A percentile compares a stretch with the other conserved stretches of the same genome.
Evolutionary conservation across 2,329 filamentous ascomycete genomes (phyloP).

Genomic region (Hymenoscyphus albidus): DNA sequence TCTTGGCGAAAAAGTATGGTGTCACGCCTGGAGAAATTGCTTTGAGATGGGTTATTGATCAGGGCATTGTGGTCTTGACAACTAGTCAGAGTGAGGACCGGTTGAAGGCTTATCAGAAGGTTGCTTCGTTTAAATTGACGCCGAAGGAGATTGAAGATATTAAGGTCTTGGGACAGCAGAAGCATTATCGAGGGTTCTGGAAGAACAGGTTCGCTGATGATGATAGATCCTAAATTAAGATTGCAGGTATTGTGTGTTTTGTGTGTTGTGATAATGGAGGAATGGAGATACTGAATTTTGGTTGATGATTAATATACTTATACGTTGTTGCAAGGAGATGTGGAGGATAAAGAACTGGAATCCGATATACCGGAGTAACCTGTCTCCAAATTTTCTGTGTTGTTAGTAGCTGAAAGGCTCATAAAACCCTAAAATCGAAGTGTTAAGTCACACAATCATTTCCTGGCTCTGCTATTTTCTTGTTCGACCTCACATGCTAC

Average conservation of each 20-base stretch:
- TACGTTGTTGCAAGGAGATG: too few species aligned
- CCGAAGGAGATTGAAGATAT: conserved; percentile 56
- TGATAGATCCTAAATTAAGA: conserved; percentile 9
- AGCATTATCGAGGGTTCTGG: conserved; percentile 18
- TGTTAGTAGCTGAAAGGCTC: too few species aligned
- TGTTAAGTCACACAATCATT: too few species aligned
- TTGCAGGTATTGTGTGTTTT: background rate
- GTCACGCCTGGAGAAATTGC: conserved; percentile 54
- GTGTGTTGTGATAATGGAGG: background rate
- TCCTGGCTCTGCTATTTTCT: too few species aligned
- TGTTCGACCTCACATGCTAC: too few species aligned
- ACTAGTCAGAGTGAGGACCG: conserved; percentile 57
- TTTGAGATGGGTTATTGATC: conserved; percentile 57
- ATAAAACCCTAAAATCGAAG: too few species aligned
- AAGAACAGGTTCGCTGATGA: conserved; percentile 8
- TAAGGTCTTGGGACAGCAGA: conserved; percentile 45
- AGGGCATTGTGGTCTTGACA: conserved; percentile 55
- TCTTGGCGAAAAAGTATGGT: conserved; percentile 54
- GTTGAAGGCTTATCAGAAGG: conserved; percentile 50
- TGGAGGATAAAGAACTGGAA: too few species aligned
- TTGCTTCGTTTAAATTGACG: conserved; percentile 55
- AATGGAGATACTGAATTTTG: background rate
- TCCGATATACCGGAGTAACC: too few species aligned
- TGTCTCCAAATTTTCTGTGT: too few species aligned
- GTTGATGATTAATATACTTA: too few species aligned